These are phyloP conservation scores for Coemansia furcata DNA, from an alignment of 192 early-diverging fungal species.

Conservation along the genomic window DNA sequence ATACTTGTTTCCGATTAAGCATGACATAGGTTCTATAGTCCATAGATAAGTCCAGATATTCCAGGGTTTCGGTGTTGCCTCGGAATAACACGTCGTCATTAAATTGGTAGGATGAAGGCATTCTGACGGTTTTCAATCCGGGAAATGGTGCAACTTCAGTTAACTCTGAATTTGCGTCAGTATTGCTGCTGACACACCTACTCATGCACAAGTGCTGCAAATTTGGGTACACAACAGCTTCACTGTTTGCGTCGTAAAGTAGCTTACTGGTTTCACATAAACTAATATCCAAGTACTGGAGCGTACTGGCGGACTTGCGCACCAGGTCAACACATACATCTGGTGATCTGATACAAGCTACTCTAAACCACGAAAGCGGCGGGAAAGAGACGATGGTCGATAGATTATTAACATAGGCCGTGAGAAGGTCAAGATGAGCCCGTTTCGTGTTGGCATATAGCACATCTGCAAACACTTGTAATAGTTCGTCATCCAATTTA, in stretches of 20 bases:
- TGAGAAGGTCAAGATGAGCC: no score
- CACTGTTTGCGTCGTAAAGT: neutral
- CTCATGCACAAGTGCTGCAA: neutral
- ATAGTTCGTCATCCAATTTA: no score
- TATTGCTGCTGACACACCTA: neutral
- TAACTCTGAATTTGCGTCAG: neutral
- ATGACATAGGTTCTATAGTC: neutral
- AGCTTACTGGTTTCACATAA: neutral
- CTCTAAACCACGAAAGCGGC: neutral
- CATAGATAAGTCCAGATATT: neutral
- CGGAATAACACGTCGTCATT: slow-evolving; percentile 2
- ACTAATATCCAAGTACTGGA: neutral
- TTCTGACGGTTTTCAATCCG: neutral
- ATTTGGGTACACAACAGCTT: neutral
- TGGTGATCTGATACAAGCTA: neutral
- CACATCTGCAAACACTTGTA: no score
- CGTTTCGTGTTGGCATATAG: no score
- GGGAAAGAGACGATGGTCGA: no score
- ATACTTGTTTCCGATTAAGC: neutral
- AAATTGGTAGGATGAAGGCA: neutral
- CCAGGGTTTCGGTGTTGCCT: neutral
- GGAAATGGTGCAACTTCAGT: neutral
- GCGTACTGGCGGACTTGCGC: neutral
- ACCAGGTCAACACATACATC: neutral
- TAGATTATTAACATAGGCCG: no score